Base-by-base conservation (phyloP, 2,329 filamentous ascomycete species). In the Pseudogymnoascus sp. region DNA sequence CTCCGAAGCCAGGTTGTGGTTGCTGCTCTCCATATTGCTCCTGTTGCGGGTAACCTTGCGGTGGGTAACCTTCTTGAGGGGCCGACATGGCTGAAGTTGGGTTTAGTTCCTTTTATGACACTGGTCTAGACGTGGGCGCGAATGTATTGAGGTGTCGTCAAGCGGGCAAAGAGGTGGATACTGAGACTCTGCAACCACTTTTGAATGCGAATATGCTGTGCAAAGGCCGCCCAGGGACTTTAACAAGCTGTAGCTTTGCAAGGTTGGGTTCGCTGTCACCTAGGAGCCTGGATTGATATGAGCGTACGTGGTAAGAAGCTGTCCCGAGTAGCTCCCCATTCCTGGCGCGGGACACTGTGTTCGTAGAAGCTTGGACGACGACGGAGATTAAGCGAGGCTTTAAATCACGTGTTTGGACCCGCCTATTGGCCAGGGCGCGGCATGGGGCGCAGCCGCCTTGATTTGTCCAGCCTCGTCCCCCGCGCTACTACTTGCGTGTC, bases 51-150 rank as follows among this genome's bases (percentile, higher is more conserved):
- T 76, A 76, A 63, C 72, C 73, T 68, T 76, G 75, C 66, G 77
- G 77, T 73, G 76, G 79, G 70, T 80, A 81, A 66, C 76, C 78
- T 69, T 77, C 77, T 72, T 81, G 79, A 69, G 79, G 78, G 71
- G 79, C 74, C 68, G 80, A 76, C 79, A 82, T 81, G 66, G 61
- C 69, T 65, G 63, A 40, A 4, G 11, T 21, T 12, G 28, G 12
- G 50, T 56, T 35, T n/a, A 7, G 50, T 21, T 33, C n/a, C 50
- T 56, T 33, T 33, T 33, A 35, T 56, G 50, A 33, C 50, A 56
- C 50, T 28, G 50, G 50, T 56, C 50, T 56, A 56, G 50, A 16
- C 28, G 50, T 56, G 16, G 25, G 50, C 50, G 50, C 50, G 5
- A 33, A 56, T 56, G 50, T n/a, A 31, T 28, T n/a, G 23, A 25